phyloP scores from a whole-genome alignment of 2,329 filamentous ascomycete genomes.

The Orbilia blumenaviensis region DNA sequence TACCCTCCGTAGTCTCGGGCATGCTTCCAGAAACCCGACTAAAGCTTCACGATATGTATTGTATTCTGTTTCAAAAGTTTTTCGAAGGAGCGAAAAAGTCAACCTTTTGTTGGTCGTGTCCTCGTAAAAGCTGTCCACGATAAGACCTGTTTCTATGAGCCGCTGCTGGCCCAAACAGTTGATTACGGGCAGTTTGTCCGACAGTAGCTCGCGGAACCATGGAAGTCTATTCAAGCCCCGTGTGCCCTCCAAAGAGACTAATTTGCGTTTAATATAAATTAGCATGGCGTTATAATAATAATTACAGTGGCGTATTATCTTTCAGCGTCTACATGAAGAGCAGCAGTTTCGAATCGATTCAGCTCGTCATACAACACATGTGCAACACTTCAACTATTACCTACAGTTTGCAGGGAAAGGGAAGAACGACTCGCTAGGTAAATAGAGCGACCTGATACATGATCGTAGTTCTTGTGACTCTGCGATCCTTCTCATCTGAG shows the following conservation, averaged over 20 bases:
- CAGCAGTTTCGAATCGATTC: too few relatives aligned
- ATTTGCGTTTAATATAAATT: too few relatives aligned
- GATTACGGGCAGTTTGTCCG: too few relatives aligned
- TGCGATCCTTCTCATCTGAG: background rate
- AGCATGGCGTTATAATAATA: too few relatives aligned
- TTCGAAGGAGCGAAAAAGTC: background rate
- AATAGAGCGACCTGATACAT: background rate
- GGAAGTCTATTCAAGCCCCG: background rate
- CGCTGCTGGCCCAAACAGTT: too few relatives aligned
- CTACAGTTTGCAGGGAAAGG: background rate
- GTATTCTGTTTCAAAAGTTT: background rate
- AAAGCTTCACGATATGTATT: background rate
- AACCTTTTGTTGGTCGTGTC: too few relatives aligned
- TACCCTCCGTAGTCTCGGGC: background rate
- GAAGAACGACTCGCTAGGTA: background rate
- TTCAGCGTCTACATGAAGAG: too few relatives aligned
- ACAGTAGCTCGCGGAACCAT: background rate
- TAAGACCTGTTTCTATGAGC: too few relatives aligned
- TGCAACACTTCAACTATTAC: too few relatives aligned
- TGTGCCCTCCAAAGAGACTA: background rate
- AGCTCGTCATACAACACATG: too few relatives aligned
- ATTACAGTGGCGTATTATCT: too few relatives aligned
- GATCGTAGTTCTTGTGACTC: background rate
- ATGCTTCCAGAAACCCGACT: background rate
- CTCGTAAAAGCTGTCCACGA: too few relatives aligned